These are phyloP conservation scores for Penicillium sp. DNA, from an alignment of 2,329 filamentous ascomycete species.

Conservation along the genomic window DNA sequence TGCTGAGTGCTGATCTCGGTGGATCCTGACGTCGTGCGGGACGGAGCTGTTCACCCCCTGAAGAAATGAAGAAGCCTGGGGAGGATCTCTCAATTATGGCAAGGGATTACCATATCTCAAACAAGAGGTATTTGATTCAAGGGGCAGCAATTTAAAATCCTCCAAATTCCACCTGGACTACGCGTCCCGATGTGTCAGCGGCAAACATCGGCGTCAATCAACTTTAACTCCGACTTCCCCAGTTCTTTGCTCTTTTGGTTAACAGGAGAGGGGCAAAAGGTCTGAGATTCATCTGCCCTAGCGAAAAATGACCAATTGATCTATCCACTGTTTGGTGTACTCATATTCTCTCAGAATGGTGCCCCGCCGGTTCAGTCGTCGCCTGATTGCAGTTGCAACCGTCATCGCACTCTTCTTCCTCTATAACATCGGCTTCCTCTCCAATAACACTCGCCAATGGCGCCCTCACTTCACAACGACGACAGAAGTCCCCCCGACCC, in stretches of 20 bases:
- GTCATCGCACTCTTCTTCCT: slow-evolving; percentile 57
- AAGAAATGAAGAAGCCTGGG: neutral
- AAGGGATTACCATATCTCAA: neutral
- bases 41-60: neutral
- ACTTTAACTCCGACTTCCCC: slow-evolving; percentile 8
- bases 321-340: slow-evolving; percentile 11
- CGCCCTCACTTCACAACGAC: slow-evolving; percentile 12
- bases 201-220: slow-evolving; percentile 15
- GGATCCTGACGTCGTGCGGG: slow-evolving; percentile 2
- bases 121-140: neutral
- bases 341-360: slow-evolving; percentile 34
- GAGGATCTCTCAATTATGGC: neutral
- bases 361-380: slow-evolving; percentile 43
- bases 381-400: slow-evolving; percentile 52
- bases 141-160: slow-evolving; percentile 2
- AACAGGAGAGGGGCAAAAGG: slow-evolving; percentile 5
- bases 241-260: neutral
- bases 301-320: slow-evolving; percentile 15
- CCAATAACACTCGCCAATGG: slow-evolving; percentile 29
- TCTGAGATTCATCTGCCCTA: neutral
- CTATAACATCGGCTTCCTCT: slow-evolving; percentile 61
- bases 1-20: slow-evolving; percentile 1
- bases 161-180: slow-evolving; percentile 5
- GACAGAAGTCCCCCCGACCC: slow-evolving; percentile 8
- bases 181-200: slow-evolving; percentile 24